Evolutionary conservation across 768 basidiomycete genomes (phyloP), one percentile per base, ranked within the genome.

Genomic region (Boletus sp.): DNA sequence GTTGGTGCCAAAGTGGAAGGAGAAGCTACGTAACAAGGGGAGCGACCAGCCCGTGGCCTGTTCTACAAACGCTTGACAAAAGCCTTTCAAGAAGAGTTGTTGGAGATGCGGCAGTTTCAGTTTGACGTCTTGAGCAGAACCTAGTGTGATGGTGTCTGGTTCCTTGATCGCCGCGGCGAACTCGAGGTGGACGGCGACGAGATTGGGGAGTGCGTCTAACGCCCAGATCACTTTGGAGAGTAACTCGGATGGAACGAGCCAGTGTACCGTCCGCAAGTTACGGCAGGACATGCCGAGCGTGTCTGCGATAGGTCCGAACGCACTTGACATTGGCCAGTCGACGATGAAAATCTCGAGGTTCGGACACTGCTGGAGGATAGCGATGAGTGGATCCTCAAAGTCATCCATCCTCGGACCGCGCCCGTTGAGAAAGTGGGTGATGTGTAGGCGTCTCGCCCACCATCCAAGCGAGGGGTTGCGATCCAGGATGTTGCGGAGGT

Each of bases 321-420:
- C 76, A 4, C 55, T 67, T 4, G 78, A 74, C 72, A 90, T 75
- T 0, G 87, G 81, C 72, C 81, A 83, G 56, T 87, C 85, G 41
- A 87, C 70, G 34, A 87, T 75, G 69, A 90, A 87, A 8, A 87
- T 82, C 57, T 88, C 81, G 47, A 90, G 80, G 59, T 89, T 89
- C 5, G 85, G 85, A 56, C 85, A 87, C 51, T 80, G 85, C 13
- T 72, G 70, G 32, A 90, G 79, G 52, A 89, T 76, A 27, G 80
- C 75, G 9, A 81, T 70, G 21, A 91, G 74, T 0, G 83, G 78
- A 25, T 73, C 72, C 61, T 84, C 79, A 27, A 83, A 72, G 32
- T 81, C 75, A 10, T 77, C 72, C 61, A 80, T 72, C 7, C 77
- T 75, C 2, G 74, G 67, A 6, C 70, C 74, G 9, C 69, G 74